Conservation (phyloP, 1,284 basidiomycete species). For the Phenoliferia sp. region DNA sequence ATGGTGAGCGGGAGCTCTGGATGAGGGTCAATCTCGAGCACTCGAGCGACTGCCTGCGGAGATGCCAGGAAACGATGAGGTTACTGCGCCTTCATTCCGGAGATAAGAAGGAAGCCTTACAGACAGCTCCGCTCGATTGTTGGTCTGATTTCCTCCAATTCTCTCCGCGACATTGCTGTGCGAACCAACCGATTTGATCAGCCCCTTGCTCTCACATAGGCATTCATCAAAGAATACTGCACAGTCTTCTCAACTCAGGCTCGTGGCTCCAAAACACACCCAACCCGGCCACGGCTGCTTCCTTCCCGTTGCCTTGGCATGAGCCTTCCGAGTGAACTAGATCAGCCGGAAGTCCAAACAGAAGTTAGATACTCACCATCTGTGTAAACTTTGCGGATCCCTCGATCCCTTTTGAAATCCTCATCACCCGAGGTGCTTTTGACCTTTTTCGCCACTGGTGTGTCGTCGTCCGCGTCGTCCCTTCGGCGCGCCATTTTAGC, state of each 20-base stretch:
- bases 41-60: slow-evolving; percentile 64
- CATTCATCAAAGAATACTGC: slow-evolving; percentile 4
- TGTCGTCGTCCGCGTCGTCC: background rate
- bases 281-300: slow-evolving; percentile 58
- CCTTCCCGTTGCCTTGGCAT: slow-evolving; percentile 66
- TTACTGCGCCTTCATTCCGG: background rate
- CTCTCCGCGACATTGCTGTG: slow-evolving; percentile 67
- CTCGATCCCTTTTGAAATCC: no score
- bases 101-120: slow-evolving; percentile 47
- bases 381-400: background rate
- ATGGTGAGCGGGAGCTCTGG: slow-evolving; percentile 57
- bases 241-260: slow-evolving; percentile 59
- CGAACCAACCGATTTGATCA: background rate
- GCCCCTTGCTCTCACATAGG: background rate
- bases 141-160: slow-evolving; percentile 70
- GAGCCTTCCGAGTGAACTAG: slow-evolving; percentile 78
- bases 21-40: slow-evolving; percentile 59
- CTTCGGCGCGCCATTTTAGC: no score
- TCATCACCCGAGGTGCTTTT: no score
- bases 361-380: background rate
- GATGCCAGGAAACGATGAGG: background rate
- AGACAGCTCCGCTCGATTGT: slow-evolving; percentile 80
- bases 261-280: slow-evolving; percentile 69
- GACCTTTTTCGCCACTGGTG: background rate
- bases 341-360: no score